A percentile compares a stretch with the other conserved stretches of the same genome.
These are phyloP conservation scores for Cyberlindnera nakhonratchasimensis DNA, from an alignment of 805 yeast species.

Conservation along the genomic window DNA sequence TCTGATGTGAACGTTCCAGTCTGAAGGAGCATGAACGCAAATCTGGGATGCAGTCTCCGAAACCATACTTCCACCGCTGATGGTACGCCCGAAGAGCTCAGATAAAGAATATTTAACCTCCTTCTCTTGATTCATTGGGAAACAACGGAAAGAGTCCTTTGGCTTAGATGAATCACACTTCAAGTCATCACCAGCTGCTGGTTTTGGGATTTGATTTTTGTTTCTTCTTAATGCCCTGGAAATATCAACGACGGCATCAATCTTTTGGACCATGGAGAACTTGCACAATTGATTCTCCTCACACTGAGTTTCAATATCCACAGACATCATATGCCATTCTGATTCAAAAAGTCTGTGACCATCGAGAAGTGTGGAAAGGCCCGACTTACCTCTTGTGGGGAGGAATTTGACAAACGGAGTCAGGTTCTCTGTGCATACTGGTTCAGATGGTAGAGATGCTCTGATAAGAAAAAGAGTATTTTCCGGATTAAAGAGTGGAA, in stretches of 20 bases:
- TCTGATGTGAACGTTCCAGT: constrained; percentile 45
- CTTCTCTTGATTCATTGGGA: constrained; percentile 60
- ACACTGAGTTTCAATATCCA: constrained; percentile 67
- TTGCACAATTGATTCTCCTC: constrained; percentile 38
- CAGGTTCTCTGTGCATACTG: constrained; percentile 93
- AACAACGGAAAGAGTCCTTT: constrained; percentile 64
- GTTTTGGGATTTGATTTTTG: constrained; percentile 73
- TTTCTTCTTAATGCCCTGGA: constrained; percentile 62
- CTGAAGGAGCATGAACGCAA: constrained; percentile 40
- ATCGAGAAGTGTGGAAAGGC: constrained; percentile 77
- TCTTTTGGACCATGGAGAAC: constrained; percentile 57
- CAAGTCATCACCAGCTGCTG: constrained; percentile 64
- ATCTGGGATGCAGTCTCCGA: constrained; percentile 42
- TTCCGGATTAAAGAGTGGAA: constrained; percentile 28
- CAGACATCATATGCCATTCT: constrained; percentile 90
- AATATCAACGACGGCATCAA: constrained; percentile 71
- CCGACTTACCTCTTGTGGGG: constrained; percentile 91
- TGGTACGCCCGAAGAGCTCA: constrained; percentile 65
- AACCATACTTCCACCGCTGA: constrained; percentile 62
- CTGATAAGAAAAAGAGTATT: constrained; percentile 56
- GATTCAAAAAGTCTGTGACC: constrained; percentile 91
- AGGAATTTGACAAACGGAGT: constrained; percentile 88
- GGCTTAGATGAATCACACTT: constrained; percentile 69
- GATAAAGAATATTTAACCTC: constrained; percentile 49
- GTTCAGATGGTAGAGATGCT: constrained; percentile 92